Evolutionary conservation across 192 early-diverging fungal species (phyloP), one percentile per base, ranked within the genome.

Genomic region (Haplosporangium gracile): DNA sequence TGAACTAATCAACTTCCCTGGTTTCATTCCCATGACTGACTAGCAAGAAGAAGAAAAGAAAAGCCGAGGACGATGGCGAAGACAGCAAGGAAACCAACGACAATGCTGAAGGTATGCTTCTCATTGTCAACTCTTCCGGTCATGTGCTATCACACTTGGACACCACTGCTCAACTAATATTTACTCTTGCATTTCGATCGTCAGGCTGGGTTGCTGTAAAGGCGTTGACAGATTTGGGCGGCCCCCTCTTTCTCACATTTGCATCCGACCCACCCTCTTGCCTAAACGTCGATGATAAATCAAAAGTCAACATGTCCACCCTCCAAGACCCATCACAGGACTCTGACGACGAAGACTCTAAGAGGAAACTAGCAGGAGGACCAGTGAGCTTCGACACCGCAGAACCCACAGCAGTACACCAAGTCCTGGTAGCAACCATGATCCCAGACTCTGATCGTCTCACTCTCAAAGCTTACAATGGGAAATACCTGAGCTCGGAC

Each of bases 401-500:
- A 15, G 89, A 92, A 53, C 91, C 91, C 9, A 77, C 87, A 7
- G 82, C 85, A 29, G 92, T 95, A 18, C 82, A 93, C 5, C 92
- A 94, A 78, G 96, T 96, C 9, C 92, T 95, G 82, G 90, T 96
- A 26, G 93, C 90, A 1, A 90, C 93, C 24, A 89, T 92, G 24
- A 89, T 95, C 8, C 91, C 94, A 16, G 93, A 91, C 10, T 78
- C 91, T 42, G 87, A 88, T 83, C 65, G 91, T 39, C 78, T 93
- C 34, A 89, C 92, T 7, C 78, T 96, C 76, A 95, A 94, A 72
- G 91, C 93, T 1, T 91, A 86, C 29, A 87, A 89, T 49, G 94
- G 93, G 43, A 91, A 91, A 73, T 97, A 96, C 83, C 87, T 97
- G 20, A 88, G 93, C 26, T 89, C 91, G 6, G 96, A 97, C 90